phyloP scores from a whole-genome alignment of 805 yeast species.

The Zygoascus tannicola region DNA sequence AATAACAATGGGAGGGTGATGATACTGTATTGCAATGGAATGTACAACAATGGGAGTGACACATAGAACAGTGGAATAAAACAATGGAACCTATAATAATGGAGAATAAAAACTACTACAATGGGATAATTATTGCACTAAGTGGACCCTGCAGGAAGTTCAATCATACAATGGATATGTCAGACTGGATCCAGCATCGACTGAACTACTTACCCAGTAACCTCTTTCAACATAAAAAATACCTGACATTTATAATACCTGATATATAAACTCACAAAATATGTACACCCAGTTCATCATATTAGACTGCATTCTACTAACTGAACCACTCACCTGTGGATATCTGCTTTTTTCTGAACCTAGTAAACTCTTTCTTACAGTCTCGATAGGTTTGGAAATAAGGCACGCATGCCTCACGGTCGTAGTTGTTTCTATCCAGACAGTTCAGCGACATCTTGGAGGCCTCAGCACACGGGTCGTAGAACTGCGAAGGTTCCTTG shows the following conservation, averaged over 20 bases:
- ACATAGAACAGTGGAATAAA: no score
- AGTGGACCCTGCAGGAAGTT: no score
- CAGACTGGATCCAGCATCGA: no score
- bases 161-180: no score
- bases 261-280: not conserved
- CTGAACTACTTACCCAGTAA: no score
- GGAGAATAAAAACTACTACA: no score
- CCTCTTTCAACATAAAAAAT: not conserved
- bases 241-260: not conserved
- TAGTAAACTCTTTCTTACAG: conserved; percentile 68
- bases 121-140: no score
- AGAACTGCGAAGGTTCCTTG: conserved; percentile 75
- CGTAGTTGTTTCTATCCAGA: conserved; percentile 67
- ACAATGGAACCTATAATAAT: no score
- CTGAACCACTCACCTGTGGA: not conserved
- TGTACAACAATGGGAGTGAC: no score
- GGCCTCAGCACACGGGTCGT: conserved; percentile 89
- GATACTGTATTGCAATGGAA: no score
- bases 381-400: conserved; percentile 91
- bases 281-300: not conserved
- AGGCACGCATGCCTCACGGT: conserved; percentile 58
- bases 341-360: conserved; percentile 11
- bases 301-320: not conserved
- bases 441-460: conserved; percentile 82
- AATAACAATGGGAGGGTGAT: no score